Evolutionary conservation across 441 rosid genomes (phyloP), one percentile per base, ranked within the genome.

Genomic region (California macrophylla): DNA sequence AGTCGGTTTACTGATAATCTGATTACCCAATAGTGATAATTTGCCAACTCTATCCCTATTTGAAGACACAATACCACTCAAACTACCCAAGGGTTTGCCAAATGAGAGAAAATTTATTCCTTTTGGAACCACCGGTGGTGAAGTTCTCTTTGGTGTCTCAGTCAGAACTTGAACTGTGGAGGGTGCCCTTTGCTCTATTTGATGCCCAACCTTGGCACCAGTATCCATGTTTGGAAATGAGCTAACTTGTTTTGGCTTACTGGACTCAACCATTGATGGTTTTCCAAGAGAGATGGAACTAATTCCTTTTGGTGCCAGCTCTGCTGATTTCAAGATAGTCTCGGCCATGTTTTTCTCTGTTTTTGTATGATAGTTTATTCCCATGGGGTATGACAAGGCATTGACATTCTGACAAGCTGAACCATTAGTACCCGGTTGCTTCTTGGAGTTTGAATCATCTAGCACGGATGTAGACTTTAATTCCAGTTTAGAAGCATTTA

Each of bases 61-160:
- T 30, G 67, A 64, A 21, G 64, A 10, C 71, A 70, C 42, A 47
- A 64, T 45, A 69, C 26, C 38, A 50, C 66, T 70, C 23, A 69
- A 74, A 74, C 64, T 66, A 40, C 29, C 72, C 24, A 66, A 62
- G 18, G 79, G 65, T 76, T 75, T 84, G 68, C 87, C 86, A 77
- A 87, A 85, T 0, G 92, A 88, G 34, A 93, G 90, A 79, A 93
- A 91, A 86, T 91, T 91, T 74, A 93, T 81, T 70, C 98, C 98
- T 81, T 78, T 88, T 1, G 94, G 86, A 66, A 83, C 66, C 64
- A 72, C 64, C 18, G 18, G 54, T 47, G 62, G 62, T 21, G 62
- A 23, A 56, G 62, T 56, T 56, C 28, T 56, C 67, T 63, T 70
- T 36, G 67, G 45, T 16, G 28, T 25, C 2, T 0, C 0, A 12